These are phyloP conservation scores for Ammopiptanthus mongolicus DNA, from an alignment of 306 rosid genomes.

Conservation along the genomic window DNA sequence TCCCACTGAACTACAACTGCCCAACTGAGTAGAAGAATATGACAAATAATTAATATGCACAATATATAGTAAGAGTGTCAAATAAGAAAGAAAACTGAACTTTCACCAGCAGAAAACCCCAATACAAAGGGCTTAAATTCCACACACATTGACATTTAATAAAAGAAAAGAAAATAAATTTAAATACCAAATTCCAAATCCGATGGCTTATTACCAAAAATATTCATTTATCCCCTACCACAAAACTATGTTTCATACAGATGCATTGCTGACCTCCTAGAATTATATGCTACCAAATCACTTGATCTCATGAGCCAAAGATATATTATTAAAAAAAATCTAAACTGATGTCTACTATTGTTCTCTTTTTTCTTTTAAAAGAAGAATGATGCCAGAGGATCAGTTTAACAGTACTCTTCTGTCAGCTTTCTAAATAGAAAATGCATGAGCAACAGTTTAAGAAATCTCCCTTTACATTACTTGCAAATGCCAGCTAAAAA, in stretches of 20 bases:
- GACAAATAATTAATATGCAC: not conserved
- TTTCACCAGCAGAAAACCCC: conserved; percentile 2
- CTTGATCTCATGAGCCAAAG: not conserved
- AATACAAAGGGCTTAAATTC: not conserved
- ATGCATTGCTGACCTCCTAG: conserved; percentile 5
- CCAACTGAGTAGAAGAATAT: not conserved
- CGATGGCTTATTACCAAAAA: not conserved
- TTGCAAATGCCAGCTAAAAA: not conserved
- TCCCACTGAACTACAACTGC: not conserved
- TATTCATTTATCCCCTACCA: not conserved
- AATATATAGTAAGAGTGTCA: not conserved
- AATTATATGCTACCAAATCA: conserved; percentile 9
- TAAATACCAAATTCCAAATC: not conserved
- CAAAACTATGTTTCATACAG: not conserved
- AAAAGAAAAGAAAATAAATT: not conserved
- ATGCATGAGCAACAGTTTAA: not conserved
- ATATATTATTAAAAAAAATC: not conserved
- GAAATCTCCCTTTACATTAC: not conserved
- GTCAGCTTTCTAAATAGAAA: not conserved
- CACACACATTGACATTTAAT: not conserved
- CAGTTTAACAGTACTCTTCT: not conserved
- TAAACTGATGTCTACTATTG: not conserved
- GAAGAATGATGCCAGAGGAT: not conserved
- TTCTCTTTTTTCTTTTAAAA: not conserved
- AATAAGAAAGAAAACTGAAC: conserved; percentile 1